These are phyloP conservation scores for Phytophthora boehmeriae DNA, from an alignment of 352 stramenopile species.

Conservation along the genomic window DNA sequence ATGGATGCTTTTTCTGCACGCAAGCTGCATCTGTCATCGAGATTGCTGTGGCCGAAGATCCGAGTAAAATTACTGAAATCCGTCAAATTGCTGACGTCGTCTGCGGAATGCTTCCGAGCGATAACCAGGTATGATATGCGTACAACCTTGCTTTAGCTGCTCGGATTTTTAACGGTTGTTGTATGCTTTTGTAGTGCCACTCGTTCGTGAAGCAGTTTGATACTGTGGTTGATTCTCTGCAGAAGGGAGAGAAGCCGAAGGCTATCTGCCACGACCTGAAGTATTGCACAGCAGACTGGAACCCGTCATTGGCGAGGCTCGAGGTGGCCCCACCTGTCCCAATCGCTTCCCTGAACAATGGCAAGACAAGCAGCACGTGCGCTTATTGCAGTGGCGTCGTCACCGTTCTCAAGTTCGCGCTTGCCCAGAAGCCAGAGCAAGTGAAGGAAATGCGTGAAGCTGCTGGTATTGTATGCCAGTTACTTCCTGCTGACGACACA, in stretches of 20 bases:
- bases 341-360: constrained; percentile 3
- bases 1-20: constrained; percentile 77
- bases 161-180: constrained; percentile 10
- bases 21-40: constrained; percentile 61
- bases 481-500: constrained; percentile 68
- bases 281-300: constrained; percentile 43
- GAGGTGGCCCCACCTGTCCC: constrained; percentile 12
- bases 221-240: constrained; percentile 61
- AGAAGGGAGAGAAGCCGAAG: constrained; percentile 66
- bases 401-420: constrained; percentile 64
- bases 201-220: constrained; percentile 64
- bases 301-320: constrained; percentile 25
- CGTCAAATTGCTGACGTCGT: constrained; percentile 65
- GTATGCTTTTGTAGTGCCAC: constrained; percentile 55
- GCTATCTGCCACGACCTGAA: constrained; percentile 72
- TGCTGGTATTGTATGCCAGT: constrained; percentile 65
- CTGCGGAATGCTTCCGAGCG: constrained; percentile 58
- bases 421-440: constrained; percentile 63
- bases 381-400: constrained; percentile 69
- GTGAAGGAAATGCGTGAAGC: constrained; percentile 65
- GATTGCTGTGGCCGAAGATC: constrained; percentile 59
- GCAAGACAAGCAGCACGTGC: constrained; percentile 46
- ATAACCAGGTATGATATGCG: constrained; percentile 57
- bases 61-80: constrained; percentile 58
- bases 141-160: neutral